A percentile compares a stretch with the other conserved stretches of the same genome.
Conservation (phyloP, 768 basidiomycete species). For the Trametes cingulata region DNA sequence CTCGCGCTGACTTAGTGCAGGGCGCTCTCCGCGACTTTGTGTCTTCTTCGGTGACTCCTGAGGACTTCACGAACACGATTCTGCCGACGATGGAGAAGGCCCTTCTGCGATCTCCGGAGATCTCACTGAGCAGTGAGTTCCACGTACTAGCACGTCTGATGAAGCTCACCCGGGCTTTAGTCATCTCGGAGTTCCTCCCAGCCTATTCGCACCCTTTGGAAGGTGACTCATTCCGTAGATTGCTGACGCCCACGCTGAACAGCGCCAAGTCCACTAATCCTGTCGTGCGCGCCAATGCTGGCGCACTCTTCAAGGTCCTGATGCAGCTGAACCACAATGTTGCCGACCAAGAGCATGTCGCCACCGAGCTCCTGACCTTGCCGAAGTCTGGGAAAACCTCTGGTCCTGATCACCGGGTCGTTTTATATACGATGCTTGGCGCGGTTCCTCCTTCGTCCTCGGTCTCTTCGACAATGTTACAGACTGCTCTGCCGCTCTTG, state of each 20-base stretch:
- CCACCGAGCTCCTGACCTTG: conserved; percentile 68
- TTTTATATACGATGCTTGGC: conserved; percentile 78
- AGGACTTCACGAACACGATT: conserved; percentile 54
- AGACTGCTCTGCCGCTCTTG: conserved; percentile 45
- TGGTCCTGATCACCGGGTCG: conserved; percentile 81
- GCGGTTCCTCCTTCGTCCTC: conserved; percentile 48
- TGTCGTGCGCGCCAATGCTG: conserved; percentile 55
- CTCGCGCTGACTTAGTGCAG: conserved; percentile 33
- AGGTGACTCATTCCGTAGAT: conserved; percentile 47
- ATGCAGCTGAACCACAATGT: conserved; percentile 36
- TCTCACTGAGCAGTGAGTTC: conserved; percentile 57
- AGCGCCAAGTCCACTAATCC: conserved; percentile 76
- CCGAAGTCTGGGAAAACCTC: conserved; percentile 84
- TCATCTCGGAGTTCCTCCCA: conserved; percentile 58
- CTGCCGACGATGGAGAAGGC: conserved; percentile 81
- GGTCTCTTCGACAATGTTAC: conserved; percentile 49
- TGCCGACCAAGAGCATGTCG: conserved; percentile 45
- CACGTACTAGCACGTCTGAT: conserved; percentile 22
- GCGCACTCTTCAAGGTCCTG: conserved; percentile 56
- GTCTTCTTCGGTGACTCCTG: conserved; percentile 45
- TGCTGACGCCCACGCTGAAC: conserved; percentile 61
- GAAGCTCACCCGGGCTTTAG: conserved; percentile 32
- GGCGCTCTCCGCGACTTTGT: conserved; percentile 65
- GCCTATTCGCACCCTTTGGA: conserved; percentile 54
- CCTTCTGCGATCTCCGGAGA: conserved; percentile 79